Conservation (phyloP, 1,139 yeast species). For the Nadsonia commutata region DNA sequence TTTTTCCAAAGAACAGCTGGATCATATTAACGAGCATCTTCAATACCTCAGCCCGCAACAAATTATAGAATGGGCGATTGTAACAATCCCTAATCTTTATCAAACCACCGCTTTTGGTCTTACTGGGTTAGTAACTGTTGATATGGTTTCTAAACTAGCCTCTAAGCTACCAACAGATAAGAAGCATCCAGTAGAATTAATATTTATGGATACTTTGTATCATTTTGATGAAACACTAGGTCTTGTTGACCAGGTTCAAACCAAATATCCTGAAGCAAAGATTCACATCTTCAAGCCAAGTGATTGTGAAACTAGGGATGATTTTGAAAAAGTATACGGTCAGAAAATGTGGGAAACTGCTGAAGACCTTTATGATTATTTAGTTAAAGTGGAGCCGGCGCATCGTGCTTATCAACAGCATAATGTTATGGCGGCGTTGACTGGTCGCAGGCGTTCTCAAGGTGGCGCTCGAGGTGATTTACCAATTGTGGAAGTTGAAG, state of each 20-base stretch:
- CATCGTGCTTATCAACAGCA: conserved; percentile 69
- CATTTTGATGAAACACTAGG: conserved; percentile 87
- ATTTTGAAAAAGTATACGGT: conserved; percentile 57
- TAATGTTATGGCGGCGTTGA: conserved; percentile 65
- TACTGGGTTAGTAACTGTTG: conserved; percentile 79
- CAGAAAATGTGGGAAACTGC: conserved; percentile 71
- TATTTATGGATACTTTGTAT: conserved; percentile 80
- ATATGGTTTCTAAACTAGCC: conserved; percentile 53
- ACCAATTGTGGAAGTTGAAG: conserved; percentile 65
- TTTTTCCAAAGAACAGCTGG: conserved; percentile 17
- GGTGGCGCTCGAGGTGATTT: conserved; percentile 72
- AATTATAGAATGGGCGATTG: conserved; percentile 65
- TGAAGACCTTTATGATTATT: conserved; percentile 67
- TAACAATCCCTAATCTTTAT: conserved; percentile 64
- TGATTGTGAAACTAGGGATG: conserved; percentile 41
- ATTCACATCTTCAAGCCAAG: conserved; percentile 55
- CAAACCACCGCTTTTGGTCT: conserved; percentile 95
- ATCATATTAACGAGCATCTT: conserved; percentile 42
- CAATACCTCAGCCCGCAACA: conserved; percentile 48
- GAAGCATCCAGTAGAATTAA: conserved; percentile 47
- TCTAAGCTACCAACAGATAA: conserved; percentile 11
- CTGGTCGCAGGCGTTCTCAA: conserved; percentile 85
- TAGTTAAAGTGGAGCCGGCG: conserved; percentile 88
- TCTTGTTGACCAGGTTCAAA: conserved; percentile 45
- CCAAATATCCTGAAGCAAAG: conserved; percentile 37